Base-by-base conservation (phyloP, 169 alveolate species). In the Plasmodium vinckei region DNA sequence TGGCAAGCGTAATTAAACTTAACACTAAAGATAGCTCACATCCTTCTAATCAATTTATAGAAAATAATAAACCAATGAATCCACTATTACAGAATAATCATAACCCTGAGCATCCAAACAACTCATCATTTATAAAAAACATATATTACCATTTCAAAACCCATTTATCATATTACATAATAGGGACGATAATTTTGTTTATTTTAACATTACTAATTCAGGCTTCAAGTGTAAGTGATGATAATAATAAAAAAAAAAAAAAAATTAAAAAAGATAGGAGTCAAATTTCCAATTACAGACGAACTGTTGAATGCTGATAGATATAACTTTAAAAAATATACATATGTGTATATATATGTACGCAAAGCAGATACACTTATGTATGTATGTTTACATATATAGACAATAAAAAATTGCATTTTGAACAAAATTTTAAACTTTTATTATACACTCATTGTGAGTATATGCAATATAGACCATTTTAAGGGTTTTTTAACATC, bases 211-310 rank as follows among this genome's bases (percentile, higher is more conserved):
- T 82, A 84, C 27, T 60, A 21, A 65, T 82, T 63, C 90, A 59
- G 57, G 54, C 39, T 65, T 82, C 90, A 46, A 71, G 67, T 60
- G 90, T 67, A 82, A 67, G 90, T 17, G 53, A 82, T 59, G 47
- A 82, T 44, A 39, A 67, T 59, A 65, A 47, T 65, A 82, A 67
- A 49, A 82, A 67, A 42, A n/a, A 51, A 54, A 67, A 49, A 82
- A 15, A 51, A 54, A 33, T 39, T 61, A 67, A 27, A 82, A 82
- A 71, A 46, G 90, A 82, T 51, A 82, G 56, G 68, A 67, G 54
- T 27, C 67, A 82, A 54, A 67, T 82, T 53, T 25, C 82, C 21
- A 82, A 82, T 82, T 82, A 82, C 49, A 33, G 84, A 53, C 59
- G 90, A 82, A 82, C 54, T 17, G 56, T 82, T 21, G 63, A 82